phyloP scores from a whole-genome alignment of 345 rosid species.

The Corchorus capsularis region DNA sequence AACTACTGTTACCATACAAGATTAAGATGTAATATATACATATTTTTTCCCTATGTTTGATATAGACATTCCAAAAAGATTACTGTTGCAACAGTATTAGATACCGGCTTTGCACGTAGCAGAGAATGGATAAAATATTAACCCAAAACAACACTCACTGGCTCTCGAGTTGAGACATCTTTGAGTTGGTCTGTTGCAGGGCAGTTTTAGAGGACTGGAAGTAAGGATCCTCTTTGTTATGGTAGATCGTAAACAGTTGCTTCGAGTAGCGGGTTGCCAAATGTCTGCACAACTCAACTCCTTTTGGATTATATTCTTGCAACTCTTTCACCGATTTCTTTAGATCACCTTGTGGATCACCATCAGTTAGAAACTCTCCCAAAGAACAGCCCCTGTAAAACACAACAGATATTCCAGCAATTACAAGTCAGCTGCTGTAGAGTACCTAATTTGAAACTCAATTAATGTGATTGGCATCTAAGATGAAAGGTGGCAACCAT shows the following conservation, averaged over 20 bases:
- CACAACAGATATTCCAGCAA: slow-evolving; percentile 14
- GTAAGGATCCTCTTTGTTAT: slow-evolving; percentile 61
- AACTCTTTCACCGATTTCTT: slow-evolving; percentile 62
- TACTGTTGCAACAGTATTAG: background rate
- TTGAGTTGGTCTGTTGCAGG: background rate
- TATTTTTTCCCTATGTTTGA: background rate
- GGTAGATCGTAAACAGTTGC: slow-evolving; percentile 71
- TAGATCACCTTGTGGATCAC: slow-evolving; percentile 55
- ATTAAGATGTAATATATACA: background rate
- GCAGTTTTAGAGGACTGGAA: slow-evolving; percentile 32
- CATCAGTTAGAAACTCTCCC: slow-evolving; percentile 57
- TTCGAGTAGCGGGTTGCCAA: slow-evolving; percentile 59
- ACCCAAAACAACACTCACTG: background rate
- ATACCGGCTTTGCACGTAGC: background rate
- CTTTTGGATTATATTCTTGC: slow-evolving; percentile 35
- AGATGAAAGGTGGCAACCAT: background rate
- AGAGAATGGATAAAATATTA: background rate
- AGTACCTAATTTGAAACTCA: background rate
- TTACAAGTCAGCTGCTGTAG: background rate
- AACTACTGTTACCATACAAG: background rate
- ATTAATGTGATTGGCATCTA: background rate
- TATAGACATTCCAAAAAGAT: background rate
- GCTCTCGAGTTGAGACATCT: background rate
- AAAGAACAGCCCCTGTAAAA: slow-evolving; percentile 54
- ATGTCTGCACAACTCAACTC: slow-evolving; percentile 48